These are phyloP conservation scores for Saturnispora zaruensis DNA, from an alignment of 805 yeast species.

Conservation along the genomic window DNA sequence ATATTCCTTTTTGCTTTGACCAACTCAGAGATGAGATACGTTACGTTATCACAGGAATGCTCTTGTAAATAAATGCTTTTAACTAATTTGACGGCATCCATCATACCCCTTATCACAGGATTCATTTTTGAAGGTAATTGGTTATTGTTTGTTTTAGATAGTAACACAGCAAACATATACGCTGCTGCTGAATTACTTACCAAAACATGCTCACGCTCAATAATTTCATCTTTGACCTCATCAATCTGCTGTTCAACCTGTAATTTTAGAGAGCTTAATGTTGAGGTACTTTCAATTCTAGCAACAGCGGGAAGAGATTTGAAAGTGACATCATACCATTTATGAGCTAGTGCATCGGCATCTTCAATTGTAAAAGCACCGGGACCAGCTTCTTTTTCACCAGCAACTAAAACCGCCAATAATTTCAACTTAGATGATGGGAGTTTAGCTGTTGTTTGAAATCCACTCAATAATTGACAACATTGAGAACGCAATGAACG, in stretches of 20 bases:
- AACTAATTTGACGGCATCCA: slow-evolving; percentile 87
- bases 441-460: slow-evolving; percentile 59
- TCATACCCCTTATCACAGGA: slow-evolving; percentile 78
- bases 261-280: slow-evolving; percentile 70
- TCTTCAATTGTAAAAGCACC: slow-evolving; percentile 77
- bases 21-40: slow-evolving; percentile 54
- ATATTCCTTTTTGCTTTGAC: slow-evolving; percentile 48
- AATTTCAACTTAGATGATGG: slow-evolving; percentile 67
- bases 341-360: slow-evolving; percentile 62
- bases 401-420: slow-evolving; percentile 83
- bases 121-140: slow-evolving; percentile 82
- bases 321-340: slow-evolving; percentile 57
- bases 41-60: slow-evolving; percentile 62
- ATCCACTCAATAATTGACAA: slow-evolving; percentile 68
- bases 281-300: slow-evolving; percentile 60
- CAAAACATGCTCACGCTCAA: slow-evolving; percentile 48
- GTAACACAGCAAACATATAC: slow-evolving; percentile 14
- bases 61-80: slow-evolving; percentile 55
- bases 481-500: slow-evolving; percentile 83
- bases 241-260: slow-evolving; percentile 58
- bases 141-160: slow-evolving; percentile 38
- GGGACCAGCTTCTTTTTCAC: slow-evolving; percentile 90
- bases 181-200: slow-evolving; percentile 75
- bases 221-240: slow-evolving; percentile 51
- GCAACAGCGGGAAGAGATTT: slow-evolving; percentile 56